Evolutionary conservation across 2,329 filamentous ascomycete genomes (phyloP).

Genomic region (Verticillium dahliae): DNA sequence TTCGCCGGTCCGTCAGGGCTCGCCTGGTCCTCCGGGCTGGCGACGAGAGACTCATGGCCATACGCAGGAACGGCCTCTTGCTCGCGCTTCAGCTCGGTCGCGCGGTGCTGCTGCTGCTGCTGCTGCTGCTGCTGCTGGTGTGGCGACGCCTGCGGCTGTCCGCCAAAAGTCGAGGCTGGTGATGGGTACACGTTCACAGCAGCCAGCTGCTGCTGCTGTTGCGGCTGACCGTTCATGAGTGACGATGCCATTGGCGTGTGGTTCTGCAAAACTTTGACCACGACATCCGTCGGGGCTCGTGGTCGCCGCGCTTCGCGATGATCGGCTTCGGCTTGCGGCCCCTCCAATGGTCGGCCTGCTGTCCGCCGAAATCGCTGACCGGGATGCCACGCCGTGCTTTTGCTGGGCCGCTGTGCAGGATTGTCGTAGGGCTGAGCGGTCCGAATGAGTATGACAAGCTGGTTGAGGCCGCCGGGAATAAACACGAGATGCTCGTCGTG

Average conservation of each 20-base stretch:
- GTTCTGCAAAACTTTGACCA: not conserved
- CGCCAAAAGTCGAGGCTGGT: not conserved
- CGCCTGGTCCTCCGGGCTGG: conserved; percentile 5
- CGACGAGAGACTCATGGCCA: conserved; percentile 1
- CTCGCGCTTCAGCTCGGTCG: not conserved
- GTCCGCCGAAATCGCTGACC: not conserved
- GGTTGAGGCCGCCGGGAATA: conserved; percentile 5
- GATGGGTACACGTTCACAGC: not conserved
- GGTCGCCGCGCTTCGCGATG: not conserved
- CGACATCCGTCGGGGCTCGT: not conserved
- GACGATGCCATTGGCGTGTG: not conserved
- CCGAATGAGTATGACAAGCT: not conserved
- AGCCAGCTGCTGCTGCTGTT: not conserved
- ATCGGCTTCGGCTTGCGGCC: not conserved
- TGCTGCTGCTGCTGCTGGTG: not conserved
- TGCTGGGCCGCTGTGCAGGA: too few relatives aligned
- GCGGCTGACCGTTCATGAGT: not conserved
- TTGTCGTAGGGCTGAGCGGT: not conserved
- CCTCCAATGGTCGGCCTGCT: not conserved
- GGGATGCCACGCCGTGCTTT: not conserved
- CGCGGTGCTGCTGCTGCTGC: not conserved
- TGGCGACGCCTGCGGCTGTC: not conserved
- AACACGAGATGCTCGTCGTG: not conserved
- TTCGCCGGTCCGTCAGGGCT: conserved; percentile 30
- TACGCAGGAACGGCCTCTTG: not conserved